These are phyloP conservation scores for Colletotrichum sublineola DNA, from an alignment of 2,329 filamentous ascomycete genomes.

Conservation along the genomic window DNA sequence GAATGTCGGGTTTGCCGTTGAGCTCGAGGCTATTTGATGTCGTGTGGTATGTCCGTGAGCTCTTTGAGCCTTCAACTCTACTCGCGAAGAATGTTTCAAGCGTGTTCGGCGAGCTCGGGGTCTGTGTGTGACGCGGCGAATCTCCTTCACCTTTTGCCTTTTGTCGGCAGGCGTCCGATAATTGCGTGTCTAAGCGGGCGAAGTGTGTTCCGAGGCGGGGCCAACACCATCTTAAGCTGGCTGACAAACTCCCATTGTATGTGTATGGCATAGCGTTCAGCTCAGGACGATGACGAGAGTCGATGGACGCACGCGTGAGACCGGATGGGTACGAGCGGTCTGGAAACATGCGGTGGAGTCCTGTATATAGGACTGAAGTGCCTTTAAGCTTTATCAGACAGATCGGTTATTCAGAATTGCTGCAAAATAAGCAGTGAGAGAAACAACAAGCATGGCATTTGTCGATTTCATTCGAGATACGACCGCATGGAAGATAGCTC, in stretches of 20 bases:
- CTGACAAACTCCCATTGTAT: no score
- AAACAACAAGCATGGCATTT: slow-evolving; percentile 22
- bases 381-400: neutral
- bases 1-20: neutral
- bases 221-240: neutral
- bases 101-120: neutral
- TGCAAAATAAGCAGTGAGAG: neutral
- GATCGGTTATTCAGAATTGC: neutral
- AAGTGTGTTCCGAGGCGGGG: neutral
- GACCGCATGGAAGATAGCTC: slow-evolving; percentile 26
- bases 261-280: neutral
- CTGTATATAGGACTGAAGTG: slow-evolving; percentile 10
- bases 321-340: neutral
- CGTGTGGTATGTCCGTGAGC: neutral
- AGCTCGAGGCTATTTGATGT: neutral
- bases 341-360: no score
- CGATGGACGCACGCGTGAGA: neutral
- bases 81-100: slow-evolving; percentile 5
- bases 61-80: neutral
- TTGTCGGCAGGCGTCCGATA: neutral
- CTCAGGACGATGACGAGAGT: slow-evolving; percentile 17
- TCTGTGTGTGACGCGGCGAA: neutral
- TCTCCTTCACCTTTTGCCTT: neutral
- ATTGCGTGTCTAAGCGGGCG: neutral
- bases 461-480: slow-evolving; percentile 36